These are phyloP conservation scores for Canna indica DNA, from an alignment of 176 grass and related monocot species.

Conservation along the genomic window DNA sequence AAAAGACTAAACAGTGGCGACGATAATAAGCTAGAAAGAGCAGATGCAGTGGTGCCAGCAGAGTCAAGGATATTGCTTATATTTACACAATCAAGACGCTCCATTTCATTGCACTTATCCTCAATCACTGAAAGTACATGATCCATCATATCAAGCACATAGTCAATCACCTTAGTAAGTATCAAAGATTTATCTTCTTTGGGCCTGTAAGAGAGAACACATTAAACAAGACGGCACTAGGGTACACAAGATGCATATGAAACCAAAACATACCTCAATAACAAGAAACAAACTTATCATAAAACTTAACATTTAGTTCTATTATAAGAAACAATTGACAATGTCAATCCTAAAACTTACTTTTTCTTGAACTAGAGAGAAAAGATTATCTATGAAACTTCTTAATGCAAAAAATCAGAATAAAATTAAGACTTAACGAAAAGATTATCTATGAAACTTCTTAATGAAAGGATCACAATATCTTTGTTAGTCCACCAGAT, in stretches of 20 bases:
- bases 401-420: too few relatives aligned
- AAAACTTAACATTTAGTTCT: not conserved
- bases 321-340: too few relatives aligned
- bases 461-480: too few relatives aligned
- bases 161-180: constrained; percentile 31
- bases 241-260: not conserved
- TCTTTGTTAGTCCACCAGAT: too few relatives aligned
- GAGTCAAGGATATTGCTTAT: constrained; percentile 43
- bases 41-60: constrained; percentile 34
- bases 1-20: constrained; percentile 53
- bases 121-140: constrained; percentile 47
- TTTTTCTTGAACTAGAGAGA: too few relatives aligned
- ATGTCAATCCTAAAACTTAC: too few relatives aligned
- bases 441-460: too few relatives aligned
- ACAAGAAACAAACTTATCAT: not conserved
- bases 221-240: constrained; percentile 2
- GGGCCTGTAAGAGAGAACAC: constrained; percentile 34
- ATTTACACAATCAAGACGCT: constrained; percentile 36
- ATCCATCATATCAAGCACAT: constrained; percentile 43
- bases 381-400: too few relatives aligned
- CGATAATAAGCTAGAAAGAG: constrained; percentile 49
- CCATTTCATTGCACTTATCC: constrained; percentile 50
- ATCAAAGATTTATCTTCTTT: constrained; percentile 51
- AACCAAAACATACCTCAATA: not conserved
- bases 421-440: too few relatives aligned